phyloP scores from a whole-genome alignment of 2,329 filamentous ascomycete genomes.

The Aspergillus pseudotamarii region DNA sequence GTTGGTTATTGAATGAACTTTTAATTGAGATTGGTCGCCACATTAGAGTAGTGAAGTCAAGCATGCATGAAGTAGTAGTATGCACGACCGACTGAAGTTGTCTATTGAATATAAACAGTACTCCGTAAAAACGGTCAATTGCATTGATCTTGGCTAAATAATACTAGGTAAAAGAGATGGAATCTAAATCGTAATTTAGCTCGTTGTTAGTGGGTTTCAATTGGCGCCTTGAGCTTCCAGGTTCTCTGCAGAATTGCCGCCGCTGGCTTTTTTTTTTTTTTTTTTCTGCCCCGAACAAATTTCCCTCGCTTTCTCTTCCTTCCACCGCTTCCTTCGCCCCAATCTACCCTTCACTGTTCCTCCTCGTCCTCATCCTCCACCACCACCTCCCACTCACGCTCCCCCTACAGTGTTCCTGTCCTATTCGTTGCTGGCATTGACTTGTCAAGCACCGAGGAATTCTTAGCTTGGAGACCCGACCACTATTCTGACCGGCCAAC shows the following conservation, averaged over 20 bases:
- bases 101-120: not conserved
- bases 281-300: conserved; percentile 17
- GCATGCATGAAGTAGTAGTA: not conserved
- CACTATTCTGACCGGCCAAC: conserved; percentile 19
- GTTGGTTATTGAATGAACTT: not conserved
- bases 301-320: conserved; percentile 20
- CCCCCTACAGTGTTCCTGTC: conserved; percentile 33
- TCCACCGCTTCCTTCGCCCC: conserved; percentile 15
- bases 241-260: not conserved
- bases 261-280: conserved; percentile 10
- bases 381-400: conserved; percentile 30
- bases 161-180: not conserved
- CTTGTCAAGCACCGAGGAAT: conserved; percentile 51
- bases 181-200: not conserved
- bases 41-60: not conserved
- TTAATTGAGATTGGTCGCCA: not conserved
- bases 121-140: not conserved
- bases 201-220: not conserved
- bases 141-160: not conserved
- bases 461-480: conserved; percentile 34
- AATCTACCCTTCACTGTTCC: not conserved
- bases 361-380: conserved; percentile 2
- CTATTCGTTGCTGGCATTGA: conserved; percentile 51
- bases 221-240: not conserved
- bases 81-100: not conserved